A percentile compares a stretch with the other conserved stretches of the same genome.
phyloP scores from a whole-genome alignment of 306 rosid genomes.

The Trichosanthes truncata region DNA sequence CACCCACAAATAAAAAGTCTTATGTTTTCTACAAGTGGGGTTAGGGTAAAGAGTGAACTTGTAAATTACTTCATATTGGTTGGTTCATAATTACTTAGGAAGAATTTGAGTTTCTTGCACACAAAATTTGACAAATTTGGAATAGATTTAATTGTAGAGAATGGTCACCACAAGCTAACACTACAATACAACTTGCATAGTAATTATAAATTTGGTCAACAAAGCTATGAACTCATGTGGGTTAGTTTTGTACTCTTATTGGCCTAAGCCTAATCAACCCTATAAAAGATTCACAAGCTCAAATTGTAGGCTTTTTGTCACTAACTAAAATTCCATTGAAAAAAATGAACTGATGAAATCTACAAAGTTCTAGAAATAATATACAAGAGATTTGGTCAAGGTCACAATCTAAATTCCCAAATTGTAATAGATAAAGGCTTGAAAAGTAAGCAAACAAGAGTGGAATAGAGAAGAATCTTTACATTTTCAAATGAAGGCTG shows the following conservation, averaged over 20 bases:
- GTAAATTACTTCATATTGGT: not conserved
- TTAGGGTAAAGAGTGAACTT: not conserved
- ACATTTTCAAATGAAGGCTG: not conserved
- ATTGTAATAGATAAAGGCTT: not conserved
- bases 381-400: not conserved
- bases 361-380: not conserved
- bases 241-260: not conserved
- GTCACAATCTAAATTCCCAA: not conserved
- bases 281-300: not conserved
- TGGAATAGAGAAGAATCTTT: not conserved
- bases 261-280: not conserved
- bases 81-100: not conserved
- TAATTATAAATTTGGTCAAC: not conserved
- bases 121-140: constrained; percentile 1
- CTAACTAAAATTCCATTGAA: not conserved
- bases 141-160: not conserved
- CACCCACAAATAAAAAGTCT: not conserved
- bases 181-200: not conserved
- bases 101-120: not conserved
- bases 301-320: not conserved
- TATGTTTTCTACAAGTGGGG: not conserved
- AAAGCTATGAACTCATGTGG: not conserved
- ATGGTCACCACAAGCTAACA: not conserved
- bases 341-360: not conserved
- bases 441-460: not conserved